phyloP scores from a whole-genome alignment of 2,329 filamentous ascomycete species.

The Ophiostoma sp. region DNA sequence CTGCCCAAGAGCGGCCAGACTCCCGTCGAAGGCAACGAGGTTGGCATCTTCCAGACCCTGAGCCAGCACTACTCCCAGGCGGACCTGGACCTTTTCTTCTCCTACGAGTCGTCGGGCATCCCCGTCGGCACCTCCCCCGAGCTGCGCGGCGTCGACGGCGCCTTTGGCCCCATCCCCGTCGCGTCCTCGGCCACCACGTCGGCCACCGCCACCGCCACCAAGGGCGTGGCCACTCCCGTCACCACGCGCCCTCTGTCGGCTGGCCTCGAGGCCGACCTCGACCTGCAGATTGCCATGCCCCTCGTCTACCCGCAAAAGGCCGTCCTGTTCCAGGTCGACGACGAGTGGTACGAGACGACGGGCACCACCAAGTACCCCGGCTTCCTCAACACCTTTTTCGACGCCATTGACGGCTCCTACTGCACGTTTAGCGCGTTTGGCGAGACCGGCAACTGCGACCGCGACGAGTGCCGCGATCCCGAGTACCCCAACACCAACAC shows the following conservation, averaged over 20 bases:
- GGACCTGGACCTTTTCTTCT: conserved; percentile 30
- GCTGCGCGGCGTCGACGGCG: conserved; percentile 30
- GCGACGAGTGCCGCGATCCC: conserved; percentile 41
- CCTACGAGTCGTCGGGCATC: conserved; percentile 38
- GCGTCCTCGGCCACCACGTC: conserved; percentile 41
- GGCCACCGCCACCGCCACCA: conserved; percentile 29
- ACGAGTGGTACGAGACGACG: conserved; percentile 31
- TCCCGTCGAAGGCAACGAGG: conserved; percentile 27
- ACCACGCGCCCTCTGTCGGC: conserved; percentile 26
- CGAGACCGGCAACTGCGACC: conserved; percentile 41
- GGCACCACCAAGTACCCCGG: conserved; percentile 25
- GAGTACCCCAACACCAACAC: conserved; percentile 42
- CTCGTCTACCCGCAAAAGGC: conserved; percentile 48
- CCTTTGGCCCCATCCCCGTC: conserved; percentile 42
- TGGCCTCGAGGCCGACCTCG: conserved; percentile 41
- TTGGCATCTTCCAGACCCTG: conserved; percentile 31
- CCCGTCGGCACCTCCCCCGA: conserved; percentile 31
- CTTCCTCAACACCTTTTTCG: conserved; percentile 39
- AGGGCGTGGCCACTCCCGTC: conserved; percentile 35
- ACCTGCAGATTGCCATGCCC: conserved; percentile 46
- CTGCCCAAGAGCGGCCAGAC: conserved; percentile 23
- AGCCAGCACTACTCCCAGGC: conserved; percentile 31
- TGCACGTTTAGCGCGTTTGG: conserved; percentile 45
- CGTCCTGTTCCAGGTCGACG: conserved; percentile 33
- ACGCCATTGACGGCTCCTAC: conserved; percentile 48